Evolutionary conservation across 768 basidiomycete genomes (phyloP).

Genomic region (Mycena crocata): DNA sequence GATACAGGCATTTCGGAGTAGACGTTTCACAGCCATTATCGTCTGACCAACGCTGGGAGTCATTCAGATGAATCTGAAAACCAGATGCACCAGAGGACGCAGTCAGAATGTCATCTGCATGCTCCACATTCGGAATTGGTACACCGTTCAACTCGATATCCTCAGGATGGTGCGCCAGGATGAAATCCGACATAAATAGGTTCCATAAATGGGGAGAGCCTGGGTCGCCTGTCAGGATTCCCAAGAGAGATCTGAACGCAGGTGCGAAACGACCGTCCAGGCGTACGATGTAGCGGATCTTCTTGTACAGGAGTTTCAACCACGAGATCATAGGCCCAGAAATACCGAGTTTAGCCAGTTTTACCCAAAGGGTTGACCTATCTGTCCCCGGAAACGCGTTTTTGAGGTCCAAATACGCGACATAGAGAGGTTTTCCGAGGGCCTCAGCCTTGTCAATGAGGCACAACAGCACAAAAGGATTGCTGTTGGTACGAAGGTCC

Average conservation of each 20-base stretch:
- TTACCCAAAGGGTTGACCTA: background rate
- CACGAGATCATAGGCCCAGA: conserved; percentile 24
- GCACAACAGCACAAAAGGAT: conserved; percentile 6
- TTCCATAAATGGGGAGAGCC: too few relatives aligned
- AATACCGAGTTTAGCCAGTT: conserved; percentile 8
- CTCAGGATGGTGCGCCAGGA: background rate
- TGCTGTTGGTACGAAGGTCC: background rate
- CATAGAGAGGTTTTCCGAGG: too few relatives aligned
- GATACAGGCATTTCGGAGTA: background rate
- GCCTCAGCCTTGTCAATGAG: too few relatives aligned
- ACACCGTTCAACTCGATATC: too few relatives aligned
- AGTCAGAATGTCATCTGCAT: conserved; percentile 6
- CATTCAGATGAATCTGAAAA: conserved; percentile 1
- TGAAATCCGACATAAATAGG: conserved; percentile 14
- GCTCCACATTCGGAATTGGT: too few relatives aligned
- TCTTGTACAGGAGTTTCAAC: conserved; percentile 18
- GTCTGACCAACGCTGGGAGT: background rate
- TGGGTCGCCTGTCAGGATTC: conserved; percentile 9
- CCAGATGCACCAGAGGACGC: background rate
- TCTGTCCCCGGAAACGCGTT: conserved; percentile 18
- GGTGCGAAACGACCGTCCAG: background rate
- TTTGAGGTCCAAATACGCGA: too few relatives aligned
- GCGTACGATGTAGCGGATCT: conserved; percentile 16
- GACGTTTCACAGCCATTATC: background rate
- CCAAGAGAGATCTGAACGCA: background rate